Conservation (phyloP, 2,329 filamentous ascomycete genomes). For the Fusarium sp. region DNA sequence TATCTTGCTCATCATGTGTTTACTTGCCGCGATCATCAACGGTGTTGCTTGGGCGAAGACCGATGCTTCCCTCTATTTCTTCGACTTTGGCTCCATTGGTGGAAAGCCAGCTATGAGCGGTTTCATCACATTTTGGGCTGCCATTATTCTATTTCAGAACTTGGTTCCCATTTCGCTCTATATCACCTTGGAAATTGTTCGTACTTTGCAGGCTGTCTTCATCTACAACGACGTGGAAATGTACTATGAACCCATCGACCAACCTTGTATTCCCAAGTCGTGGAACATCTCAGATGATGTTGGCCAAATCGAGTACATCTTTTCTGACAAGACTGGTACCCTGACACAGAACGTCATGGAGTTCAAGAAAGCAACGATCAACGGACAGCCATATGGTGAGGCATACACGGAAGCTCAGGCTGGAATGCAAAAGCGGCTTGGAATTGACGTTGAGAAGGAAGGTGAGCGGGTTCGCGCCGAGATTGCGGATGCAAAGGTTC, state of each 20-base stretch:
- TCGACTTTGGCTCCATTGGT: conserved; percentile 88
- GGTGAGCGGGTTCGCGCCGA: conserved; percentile 77
- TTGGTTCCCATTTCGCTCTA: conserved; percentile 98
- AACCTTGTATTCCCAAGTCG: conserved; percentile 95
- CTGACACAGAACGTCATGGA: conserved; percentile 99
- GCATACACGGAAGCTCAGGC: conserved; percentile 97
- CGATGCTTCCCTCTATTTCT: conserved; percentile 80
- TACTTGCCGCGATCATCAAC: conserved; percentile 86
- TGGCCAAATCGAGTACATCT: conserved; percentile 98
- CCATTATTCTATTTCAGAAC: conserved; percentile 95
- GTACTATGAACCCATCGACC: conserved; percentile 96
- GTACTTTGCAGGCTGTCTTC: conserved; percentile 92
- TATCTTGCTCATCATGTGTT: conserved; percentile 89
- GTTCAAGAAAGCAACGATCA: conserved; percentile 98
- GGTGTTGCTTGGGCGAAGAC: conserved; percentile 83
- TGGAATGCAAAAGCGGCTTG: conserved; percentile 92
- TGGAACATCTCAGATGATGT: conserved; percentile 99
- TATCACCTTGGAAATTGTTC: conserved; percentile 95
- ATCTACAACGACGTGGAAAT: conserved; percentile 96
- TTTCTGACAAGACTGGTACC: conserved; percentile 97
- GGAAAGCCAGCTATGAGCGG: conserved; percentile 81
- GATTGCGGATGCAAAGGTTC: conserved; percentile 81
- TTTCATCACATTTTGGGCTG: conserved; percentile 97
- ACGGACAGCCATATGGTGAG: conserved; percentile 95
- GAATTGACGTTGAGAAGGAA: conserved; percentile 87